These are phyloP conservation scores for Aspergillus cavernicola DNA, from an alignment of 495 filamentous ascomycete genomes.

Conservation along the genomic window DNA sequence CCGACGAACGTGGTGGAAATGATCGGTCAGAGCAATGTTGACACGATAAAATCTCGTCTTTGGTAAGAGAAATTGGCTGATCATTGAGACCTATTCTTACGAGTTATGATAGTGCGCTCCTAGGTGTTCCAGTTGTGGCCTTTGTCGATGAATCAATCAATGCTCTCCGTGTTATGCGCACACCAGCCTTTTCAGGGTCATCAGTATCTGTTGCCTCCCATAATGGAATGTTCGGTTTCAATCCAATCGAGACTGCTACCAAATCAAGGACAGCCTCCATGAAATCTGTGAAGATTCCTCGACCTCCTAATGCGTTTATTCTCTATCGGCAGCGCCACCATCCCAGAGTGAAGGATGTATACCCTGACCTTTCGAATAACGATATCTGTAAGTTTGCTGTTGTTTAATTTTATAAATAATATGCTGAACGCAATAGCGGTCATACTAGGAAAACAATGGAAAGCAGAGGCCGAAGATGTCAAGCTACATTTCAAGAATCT, in stretches of 20 bases:
- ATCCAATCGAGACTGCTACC: not conserved
- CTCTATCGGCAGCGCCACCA: slow-evolving; percentile 43
- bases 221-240: not conserved
- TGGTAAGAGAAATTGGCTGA: slow-evolving; percentile 10
- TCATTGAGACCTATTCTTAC: slow-evolving; percentile 4
- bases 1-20: slow-evolving; percentile 23
- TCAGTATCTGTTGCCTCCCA: slow-evolving; percentile 22
- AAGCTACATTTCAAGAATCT: slow-evolving; percentile 30
- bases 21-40: slow-evolving; percentile 24
- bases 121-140: slow-evolving; percentile 24
- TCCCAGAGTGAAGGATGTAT: slow-evolving; percentile 25
- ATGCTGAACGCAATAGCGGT: slow-evolving; percentile 34
- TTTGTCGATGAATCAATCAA: slow-evolving; percentile 27
- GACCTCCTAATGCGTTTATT: slow-evolving; percentile 45
- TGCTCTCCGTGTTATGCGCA: slow-evolving; percentile 27
- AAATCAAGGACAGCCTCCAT: slow-evolving; percentile 6
- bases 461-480: slow-evolving; percentile 28
- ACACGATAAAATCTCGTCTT: slow-evolving; percentile 25
- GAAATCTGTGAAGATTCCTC: slow-evolving; percentile 32
- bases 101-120: slow-evolving; percentile 16
- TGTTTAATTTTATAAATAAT: not conserved
- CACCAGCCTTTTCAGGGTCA: slow-evolving; percentile 21
- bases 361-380: slow-evolving; percentile 40
- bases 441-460: slow-evolving; percentile 44
- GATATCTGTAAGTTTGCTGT: slow-evolving; percentile 42